Base-by-base conservation (phyloP, 805 yeast genomes). In the Saccharomyces paradoxus region DNA sequence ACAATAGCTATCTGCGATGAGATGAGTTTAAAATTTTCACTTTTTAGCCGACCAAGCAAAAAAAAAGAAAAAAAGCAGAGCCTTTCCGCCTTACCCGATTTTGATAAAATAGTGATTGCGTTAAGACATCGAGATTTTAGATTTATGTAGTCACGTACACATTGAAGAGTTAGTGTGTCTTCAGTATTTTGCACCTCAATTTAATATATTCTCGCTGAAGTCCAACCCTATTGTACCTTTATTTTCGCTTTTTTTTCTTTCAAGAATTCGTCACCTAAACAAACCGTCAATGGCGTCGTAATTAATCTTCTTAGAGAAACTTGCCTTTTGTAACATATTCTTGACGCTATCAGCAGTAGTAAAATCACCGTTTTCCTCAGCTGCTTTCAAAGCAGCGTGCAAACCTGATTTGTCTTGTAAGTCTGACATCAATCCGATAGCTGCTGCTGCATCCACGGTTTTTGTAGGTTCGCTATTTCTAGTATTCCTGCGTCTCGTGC, bases 221-320 rank as follows among this genome's bases (percentile, higher is more conserved):
- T 28, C 13, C 31, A 12, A 29, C 6, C 9, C 13, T 9, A 29
- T 12, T 29, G 31, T 48, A 12, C 10, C 17, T 14, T 21, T 31
- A 17, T n/a, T n/a, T 44, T 24, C 2, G 26, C 30, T 41, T 41
- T 32, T 32, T 37, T 37, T 37, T 8, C 24, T 12, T 29, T 10
- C 22, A 17, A 7, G 10, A 3, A 17, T 37, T 37, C 27, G 27
- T 37, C 24, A 37, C 44, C 31, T 44, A 27, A 76, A 75, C 48
- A 76, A 65, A 56, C 77, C 81, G 58, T 83, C 84, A 53, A 92
- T 80, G 4, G 92, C 90, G 50, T 80, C 83, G 69, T 94, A 94
- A 70, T 94, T 94, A 69, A 94, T 87, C 75, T 94, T 94, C 72
- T 85, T 87, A 28, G 97, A 88, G 60, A 86, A 83, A 6, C 87